Evolutionary conservation across 1,139 yeast genomes (phyloP).

Genomic region (Candida dubliniensis): DNA sequence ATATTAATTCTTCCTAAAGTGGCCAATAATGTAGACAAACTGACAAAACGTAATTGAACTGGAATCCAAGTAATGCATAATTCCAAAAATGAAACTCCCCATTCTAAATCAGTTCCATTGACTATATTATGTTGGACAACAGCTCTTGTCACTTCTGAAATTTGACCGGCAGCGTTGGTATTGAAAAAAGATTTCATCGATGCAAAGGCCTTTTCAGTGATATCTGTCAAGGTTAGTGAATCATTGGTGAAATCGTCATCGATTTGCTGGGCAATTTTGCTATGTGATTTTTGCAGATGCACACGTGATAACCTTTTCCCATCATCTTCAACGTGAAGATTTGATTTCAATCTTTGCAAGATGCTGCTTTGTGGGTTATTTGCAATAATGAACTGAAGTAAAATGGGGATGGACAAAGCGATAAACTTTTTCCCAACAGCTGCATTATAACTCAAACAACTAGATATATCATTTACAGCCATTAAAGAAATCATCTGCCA

Average conservation of each 20-base stretch:
- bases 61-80: slow-evolving; percentile 79
- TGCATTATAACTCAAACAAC: slow-evolving; percentile 44
- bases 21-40: slow-evolving; percentile 48
- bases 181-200: slow-evolving; percentile 51
- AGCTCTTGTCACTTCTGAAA: slow-evolving; percentile 46
- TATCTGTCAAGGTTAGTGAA: slow-evolving; percentile 22
- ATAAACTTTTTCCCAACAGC: slow-evolving; percentile 39
- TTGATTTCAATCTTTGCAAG: slow-evolving; percentile 22
- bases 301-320: slow-evolving; percentile 27
- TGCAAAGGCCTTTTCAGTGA: slow-evolving; percentile 40
- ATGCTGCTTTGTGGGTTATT: slow-evolving; percentile 20
- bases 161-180: slow-evolving; percentile 50
- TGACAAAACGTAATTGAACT: slow-evolving; percentile 79
- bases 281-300: slow-evolving; percentile 25
- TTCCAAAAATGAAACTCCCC: slow-evolving; percentile 63
- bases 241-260: slow-evolving; percentile 35
- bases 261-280: slow-evolving; percentile 15
- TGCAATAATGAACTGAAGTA: slow-evolving; percentile 32
- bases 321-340: slow-evolving; percentile 28
- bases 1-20: slow-evolving; percentile 26
- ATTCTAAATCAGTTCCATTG: slow-evolving; percentile 26
- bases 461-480: slow-evolving; percentile 44
- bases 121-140: slow-evolving; percentile 38
- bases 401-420: slow-evolving; percentile 40
- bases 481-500: slow-evolving; percentile 51